A percentile compares a stretch with the other conserved stretches of the same genome.
These are phyloP conservation scores for Jacaranda copaia DNA, from an alignment of 257 asterid genomes.

Conservation along the genomic window DNA sequence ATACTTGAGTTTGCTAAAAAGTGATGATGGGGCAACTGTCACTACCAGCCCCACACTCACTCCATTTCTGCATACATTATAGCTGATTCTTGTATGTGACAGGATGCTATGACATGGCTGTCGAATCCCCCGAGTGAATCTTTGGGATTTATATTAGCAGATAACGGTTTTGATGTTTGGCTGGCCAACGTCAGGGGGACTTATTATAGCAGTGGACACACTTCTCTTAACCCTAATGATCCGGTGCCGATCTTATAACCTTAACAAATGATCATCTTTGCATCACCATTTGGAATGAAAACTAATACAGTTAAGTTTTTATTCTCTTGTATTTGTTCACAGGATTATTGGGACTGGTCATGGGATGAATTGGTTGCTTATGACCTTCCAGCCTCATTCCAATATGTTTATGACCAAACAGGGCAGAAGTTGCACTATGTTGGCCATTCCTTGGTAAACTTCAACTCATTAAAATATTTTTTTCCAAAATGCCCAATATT, in stretches of 20 bases:
- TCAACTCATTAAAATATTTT: not conserved
- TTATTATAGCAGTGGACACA: conserved; percentile 64
- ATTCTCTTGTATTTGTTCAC: not conserved
- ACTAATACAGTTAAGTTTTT: not conserved
- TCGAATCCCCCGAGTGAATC: conserved; percentile 60
- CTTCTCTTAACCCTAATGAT: conserved; percentile 59
- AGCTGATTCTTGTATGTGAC: not conserved
- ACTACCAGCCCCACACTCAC: not conserved
- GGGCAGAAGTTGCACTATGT: conserved; percentile 71
- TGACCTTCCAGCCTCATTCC: conserved; percentile 63
- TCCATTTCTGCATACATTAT: not conserved
- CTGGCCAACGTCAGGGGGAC: conserved; percentile 73
- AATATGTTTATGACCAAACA: conserved; percentile 62
- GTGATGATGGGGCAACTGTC: too few species aligned
- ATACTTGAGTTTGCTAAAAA: too few species aligned
- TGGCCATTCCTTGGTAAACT: conserved; percentile 80
- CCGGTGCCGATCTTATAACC: conserved; percentile 37
- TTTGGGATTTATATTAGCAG: conserved; percentile 67
- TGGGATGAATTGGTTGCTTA: conserved; percentile 83
- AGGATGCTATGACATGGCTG: conserved; percentile 79
- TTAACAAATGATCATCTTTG: not conserved
- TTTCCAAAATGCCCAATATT: too few species aligned
- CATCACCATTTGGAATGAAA: not conserved
- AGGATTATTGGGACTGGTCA: conserved; percentile 85
- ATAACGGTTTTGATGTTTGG: conserved; percentile 79